Evolutionary conservation across 1,284 basidiomycete genomes (phyloP).

Genomic region (Coniferiporia weirii): DNA sequence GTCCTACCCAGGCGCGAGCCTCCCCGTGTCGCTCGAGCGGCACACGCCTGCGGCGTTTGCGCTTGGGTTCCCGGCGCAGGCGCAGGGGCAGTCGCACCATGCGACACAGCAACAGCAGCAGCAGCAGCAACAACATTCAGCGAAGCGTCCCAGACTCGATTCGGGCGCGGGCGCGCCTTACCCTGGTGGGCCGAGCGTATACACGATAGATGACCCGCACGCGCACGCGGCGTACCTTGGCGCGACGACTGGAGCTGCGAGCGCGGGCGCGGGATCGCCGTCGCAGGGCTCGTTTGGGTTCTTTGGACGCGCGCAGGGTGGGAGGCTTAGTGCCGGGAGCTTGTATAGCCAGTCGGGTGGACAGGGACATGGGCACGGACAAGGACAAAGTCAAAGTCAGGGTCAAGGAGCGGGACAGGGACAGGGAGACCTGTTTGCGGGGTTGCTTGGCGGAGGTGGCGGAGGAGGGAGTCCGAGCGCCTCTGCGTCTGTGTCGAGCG

Average conservation of each 20-base stretch:
- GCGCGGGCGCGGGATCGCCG: background rate
- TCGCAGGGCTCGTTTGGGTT: background rate
- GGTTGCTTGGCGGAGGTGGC: slow-evolving; percentile 3
- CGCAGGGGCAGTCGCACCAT: background rate
- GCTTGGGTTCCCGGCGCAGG: background rate
- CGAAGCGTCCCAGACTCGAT: slow-evolving; percentile 12
- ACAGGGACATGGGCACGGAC: too few species aligned
- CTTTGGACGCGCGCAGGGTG: background rate
- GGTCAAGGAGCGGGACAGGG: background rate
- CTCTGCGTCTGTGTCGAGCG: background rate
- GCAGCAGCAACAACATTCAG: background rate
- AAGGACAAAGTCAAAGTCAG: background rate
- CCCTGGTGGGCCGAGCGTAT: slow-evolving; percentile 9
- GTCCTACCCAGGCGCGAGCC: background rate
- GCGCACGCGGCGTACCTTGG: slow-evolving; percentile 7
- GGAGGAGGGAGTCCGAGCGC: background rate
- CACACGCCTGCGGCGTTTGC: background rate
- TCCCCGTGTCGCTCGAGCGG: slow-evolving; percentile 17
- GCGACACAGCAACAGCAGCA: too few species aligned
- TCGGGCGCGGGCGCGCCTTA: slow-evolving; percentile 1
- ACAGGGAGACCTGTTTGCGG: slow-evolving; percentile 6
- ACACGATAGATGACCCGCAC: slow-evolving; percentile 15
- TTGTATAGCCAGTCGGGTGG: background rate
- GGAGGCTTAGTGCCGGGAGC: background rate
- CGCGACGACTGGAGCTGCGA: background rate